Conservation (phyloP, 2,329 filamentous ascomycete genomes). For the Phoma sp. region DNA sequence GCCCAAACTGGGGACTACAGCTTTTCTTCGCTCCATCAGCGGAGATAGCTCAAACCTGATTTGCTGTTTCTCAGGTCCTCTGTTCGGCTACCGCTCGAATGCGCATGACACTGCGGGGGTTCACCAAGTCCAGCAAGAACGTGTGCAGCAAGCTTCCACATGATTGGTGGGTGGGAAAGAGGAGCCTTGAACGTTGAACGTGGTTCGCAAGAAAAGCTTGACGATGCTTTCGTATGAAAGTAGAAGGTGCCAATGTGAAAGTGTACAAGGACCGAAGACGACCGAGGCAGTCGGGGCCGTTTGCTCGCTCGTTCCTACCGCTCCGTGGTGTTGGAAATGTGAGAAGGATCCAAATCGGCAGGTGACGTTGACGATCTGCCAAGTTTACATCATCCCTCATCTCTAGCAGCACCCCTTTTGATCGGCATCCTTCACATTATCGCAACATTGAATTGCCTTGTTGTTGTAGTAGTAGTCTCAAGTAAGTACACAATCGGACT, state of each 20-base stretch:
- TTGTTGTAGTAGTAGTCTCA: too few relatives aligned
- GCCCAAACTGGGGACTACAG: not conserved
- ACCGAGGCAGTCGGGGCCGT: not conserved
- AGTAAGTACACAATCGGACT: not conserved
- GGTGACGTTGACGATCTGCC: not conserved
- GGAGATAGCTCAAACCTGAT: constrained; percentile 9
- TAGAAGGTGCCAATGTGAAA: constrained; percentile 5
- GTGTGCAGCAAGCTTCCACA: constrained; percentile 6
- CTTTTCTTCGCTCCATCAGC: not conserved
- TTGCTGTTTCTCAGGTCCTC: constrained; percentile 3
- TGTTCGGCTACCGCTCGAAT: constrained; percentile 9
- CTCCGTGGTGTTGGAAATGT: not conserved
- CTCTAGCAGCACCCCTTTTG: too few relatives aligned
- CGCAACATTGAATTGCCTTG: too few relatives aligned
- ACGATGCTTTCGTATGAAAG: not conserved
- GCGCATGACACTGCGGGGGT: constrained; percentile 13
- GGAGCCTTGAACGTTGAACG: not conserved
- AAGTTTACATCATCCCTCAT: constrained; percentile 1
- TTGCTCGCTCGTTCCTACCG: not conserved
- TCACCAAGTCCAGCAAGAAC: constrained; percentile 4
- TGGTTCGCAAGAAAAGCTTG: constrained; percentile 9
- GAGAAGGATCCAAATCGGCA: not conserved
- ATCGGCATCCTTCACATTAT: not conserved
- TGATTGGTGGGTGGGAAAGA: constrained; percentile 5
- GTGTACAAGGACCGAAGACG: not conserved